Conservation (phyloP, 2,329 filamentous ascomycete species). For the Cercospora sesami region DNA sequence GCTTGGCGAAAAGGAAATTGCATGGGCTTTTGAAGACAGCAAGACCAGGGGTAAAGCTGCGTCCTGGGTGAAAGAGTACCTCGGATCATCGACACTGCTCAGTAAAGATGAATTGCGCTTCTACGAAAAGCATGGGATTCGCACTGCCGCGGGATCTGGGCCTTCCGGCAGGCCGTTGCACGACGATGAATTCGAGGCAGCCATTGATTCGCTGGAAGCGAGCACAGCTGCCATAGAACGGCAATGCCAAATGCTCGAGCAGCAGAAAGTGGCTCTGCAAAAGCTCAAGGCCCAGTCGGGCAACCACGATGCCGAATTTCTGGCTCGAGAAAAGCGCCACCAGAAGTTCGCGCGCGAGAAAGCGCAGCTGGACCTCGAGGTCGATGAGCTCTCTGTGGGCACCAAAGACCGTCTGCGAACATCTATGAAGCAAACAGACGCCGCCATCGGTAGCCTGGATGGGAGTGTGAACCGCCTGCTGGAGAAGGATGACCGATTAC, state of each 20-base stretch:
- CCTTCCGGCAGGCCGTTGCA: conserved; percentile 49
- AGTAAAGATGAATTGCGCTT: conserved; percentile 52
- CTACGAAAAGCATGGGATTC: conserved; percentile 37
- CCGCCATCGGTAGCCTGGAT: conserved; percentile 49
- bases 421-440: conserved; percentile 52
- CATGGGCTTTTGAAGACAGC: conserved; percentile 49
- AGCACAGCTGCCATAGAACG: conserved; percentile 65
- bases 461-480: conserved; percentile 53
- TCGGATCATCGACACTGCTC: conserved; percentile 49
- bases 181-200: conserved; percentile 61
- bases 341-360: conserved; percentile 42
- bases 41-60: conserved; percentile 44
- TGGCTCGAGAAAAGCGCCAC: conserved; percentile 19
- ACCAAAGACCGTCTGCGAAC: conserved; percentile 40
- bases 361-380: conserved; percentile 44
- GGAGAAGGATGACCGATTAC: conserved; percentile 61
- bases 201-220: conserved; percentile 63
- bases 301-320: background rate
- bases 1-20: conserved; percentile 49
- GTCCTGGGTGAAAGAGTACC: conserved; percentile 51
- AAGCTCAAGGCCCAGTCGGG: conserved; percentile 50
- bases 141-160: background rate
- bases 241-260: conserved; percentile 62
- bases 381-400: conserved; percentile 35
- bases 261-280: conserved; percentile 63